Base-by-base conservation (phyloP, 108 stramenopile genomes). In the Epithemia pelagica region DNA sequence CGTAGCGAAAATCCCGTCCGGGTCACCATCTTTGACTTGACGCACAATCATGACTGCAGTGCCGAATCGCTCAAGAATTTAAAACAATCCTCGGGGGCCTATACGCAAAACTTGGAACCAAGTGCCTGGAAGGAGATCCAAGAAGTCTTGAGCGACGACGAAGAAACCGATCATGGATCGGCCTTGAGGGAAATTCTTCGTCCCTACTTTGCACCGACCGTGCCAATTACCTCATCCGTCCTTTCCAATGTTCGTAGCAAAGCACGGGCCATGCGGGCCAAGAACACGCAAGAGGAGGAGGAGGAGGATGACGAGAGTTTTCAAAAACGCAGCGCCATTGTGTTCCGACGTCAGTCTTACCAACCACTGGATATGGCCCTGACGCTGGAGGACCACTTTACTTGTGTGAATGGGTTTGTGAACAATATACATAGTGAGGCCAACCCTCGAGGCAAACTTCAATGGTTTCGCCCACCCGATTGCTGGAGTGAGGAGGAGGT, bases 381-480 rank as follows among this genome's bases (percentile, higher is more conserved):
- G 10, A 10, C 37, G 10, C 15, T 46, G 37, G 15, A 5, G 5
- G 37, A 46, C 15, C 37, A 46, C 15, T 46, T 46, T 15, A 46
- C 37, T 5, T 46, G 5, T 5, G 15, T 46, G 15, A 46, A 10
- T 5, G 37, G 37, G 5, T 46, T 46, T 46, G 37, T 10, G 10
- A 46, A 46, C 37, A 46, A 5, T 46, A 46, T 46, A 10, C 5
- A 46, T 10, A 46, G 15, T 46, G 37, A 46, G 15, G 15, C 5
- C 15, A 46, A 46, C 37, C 37, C 37, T 10, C 10, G 15, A 15
- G 37, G 37, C 15, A 5, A 15, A 46, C 37, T 58, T 8, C 18
- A 58, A 58, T 58, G 56, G 56, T 58, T 19, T 58, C 21, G 56
- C 26, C 25, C 56, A 27, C 56, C 56, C 22, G 56, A 58, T 27